Evolutionary conservation across 805 yeast species (phyloP).

Genomic region (Yarrowia divulgata): DNA sequence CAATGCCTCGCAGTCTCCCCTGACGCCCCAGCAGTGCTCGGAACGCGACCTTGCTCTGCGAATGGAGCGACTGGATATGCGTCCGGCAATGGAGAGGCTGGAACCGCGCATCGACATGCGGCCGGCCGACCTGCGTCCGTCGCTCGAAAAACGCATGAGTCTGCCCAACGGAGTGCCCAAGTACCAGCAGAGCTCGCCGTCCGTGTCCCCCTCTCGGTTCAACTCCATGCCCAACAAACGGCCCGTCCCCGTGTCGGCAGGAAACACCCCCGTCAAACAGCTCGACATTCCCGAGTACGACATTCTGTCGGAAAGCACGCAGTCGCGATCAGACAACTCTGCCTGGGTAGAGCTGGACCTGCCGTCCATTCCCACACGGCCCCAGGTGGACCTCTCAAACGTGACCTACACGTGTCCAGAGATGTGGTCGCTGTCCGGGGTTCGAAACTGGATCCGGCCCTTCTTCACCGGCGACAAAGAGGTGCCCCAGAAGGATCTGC

Average conservation of each 20-base stretch:
- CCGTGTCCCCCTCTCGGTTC: conserved; percentile 22
- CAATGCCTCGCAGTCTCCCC: neutral
- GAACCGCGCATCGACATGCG: neutral
- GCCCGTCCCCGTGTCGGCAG: conserved; percentile 18
- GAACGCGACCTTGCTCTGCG: conserved; percentile 15
- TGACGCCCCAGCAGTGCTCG: conserved; percentile 11
- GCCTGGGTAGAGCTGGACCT: conserved; percentile 34
- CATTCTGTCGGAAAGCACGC: conserved; percentile 16
- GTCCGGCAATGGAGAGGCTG: neutral
- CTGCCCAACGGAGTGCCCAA: conserved; percentile 26
- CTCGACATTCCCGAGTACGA: conserved; percentile 33
- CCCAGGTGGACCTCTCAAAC: conserved; percentile 20
- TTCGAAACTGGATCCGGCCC: conserved; percentile 22
- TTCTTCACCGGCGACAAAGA: conserved; percentile 26
- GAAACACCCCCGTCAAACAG: conserved; percentile 21
- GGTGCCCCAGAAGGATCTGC: conserved; percentile 22
- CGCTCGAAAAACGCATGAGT: conserved; percentile 22
- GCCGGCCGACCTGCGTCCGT: conserved; percentile 8
- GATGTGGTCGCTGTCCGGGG: conserved; percentile 33
- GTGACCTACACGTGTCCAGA: conserved; percentile 19
- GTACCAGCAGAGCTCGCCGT: conserved; percentile 10
- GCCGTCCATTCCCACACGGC: conserved; percentile 21
- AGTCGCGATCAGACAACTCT: neutral
- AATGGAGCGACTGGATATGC: conserved; percentile 12
- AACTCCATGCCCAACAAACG: conserved; percentile 38